Percentiles rank a stretch among this genome's conserved stretches.
These are phyloP conservation scores for Sparassis latifolia DNA, from an alignment of 1,284 basidiomycete species.

Conservation along the genomic window DNA sequence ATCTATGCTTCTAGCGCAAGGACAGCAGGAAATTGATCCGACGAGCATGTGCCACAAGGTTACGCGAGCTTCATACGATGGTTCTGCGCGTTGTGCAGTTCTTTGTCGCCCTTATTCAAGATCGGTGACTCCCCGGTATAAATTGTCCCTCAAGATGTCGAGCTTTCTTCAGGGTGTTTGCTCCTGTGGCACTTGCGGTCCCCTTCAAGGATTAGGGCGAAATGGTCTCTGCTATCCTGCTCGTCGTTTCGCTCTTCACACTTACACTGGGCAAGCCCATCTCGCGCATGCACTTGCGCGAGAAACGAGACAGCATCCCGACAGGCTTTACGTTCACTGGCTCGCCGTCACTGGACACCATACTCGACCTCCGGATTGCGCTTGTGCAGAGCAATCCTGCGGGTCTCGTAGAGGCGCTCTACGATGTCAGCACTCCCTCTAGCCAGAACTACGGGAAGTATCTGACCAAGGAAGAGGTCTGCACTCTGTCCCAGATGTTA, in stretches of 20 bases:
- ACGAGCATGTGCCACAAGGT: too few species aligned
- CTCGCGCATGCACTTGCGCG: conserved; percentile 24
- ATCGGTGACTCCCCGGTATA: too few species aligned
- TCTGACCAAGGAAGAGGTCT: conserved; percentile 26
- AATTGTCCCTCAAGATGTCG: too few species aligned
- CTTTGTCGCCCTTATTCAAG: too few species aligned
- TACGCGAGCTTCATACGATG: too few species aligned
- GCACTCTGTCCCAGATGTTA: background rate
- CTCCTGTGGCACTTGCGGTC: background rate
- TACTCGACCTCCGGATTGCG: conserved; percentile 28
- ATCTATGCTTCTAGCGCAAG: too few species aligned
- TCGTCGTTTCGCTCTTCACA: conserved; percentile 20
- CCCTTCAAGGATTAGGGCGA: background rate
- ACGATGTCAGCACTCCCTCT: conserved; percentile 29
- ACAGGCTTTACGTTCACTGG: conserved; percentile 23
- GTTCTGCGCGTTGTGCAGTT: too few species aligned
- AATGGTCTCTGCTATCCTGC: conserved; percentile 6
- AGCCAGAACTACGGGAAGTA: conserved; percentile 28
- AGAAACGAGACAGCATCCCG: conserved; percentile 20
- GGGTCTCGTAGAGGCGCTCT: conserved; percentile 30
- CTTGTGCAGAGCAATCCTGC: conserved; percentile 27
- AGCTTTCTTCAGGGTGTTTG: background rate
- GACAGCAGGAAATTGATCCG: too few species aligned
- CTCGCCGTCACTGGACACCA: conserved; percentile 20
- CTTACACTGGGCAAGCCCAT: conserved; percentile 21